Evolutionary conservation across 129 eudicot species (phyloP).

Genomic region (Lactuca sativa): DNA sequence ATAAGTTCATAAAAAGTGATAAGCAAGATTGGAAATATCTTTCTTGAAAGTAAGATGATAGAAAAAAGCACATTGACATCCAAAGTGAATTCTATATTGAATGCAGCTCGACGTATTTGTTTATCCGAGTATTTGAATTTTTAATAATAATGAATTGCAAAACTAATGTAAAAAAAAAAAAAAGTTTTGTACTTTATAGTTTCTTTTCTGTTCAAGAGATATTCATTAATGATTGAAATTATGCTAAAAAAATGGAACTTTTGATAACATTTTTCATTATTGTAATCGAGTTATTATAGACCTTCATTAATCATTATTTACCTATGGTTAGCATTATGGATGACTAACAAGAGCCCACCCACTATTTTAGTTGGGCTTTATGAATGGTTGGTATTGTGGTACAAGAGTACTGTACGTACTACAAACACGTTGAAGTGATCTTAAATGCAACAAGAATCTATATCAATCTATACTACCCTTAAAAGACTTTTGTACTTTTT

Average conservation of each 20-base stretch:
- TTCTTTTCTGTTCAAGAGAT: background rate
- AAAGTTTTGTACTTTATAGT: too few species aligned
- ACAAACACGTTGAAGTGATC: too few species aligned
- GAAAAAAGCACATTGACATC: background rate
- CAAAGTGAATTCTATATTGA: background rate
- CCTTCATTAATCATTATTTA: background rate
- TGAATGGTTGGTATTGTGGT: background rate
- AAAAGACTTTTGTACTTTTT: constrained; percentile 1
- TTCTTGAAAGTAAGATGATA: background rate
- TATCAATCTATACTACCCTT: constrained; percentile 1
- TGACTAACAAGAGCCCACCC: background rate
- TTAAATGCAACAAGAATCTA: background rate
- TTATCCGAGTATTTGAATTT: background rate
- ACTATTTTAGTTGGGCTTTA: constrained; percentile 3
- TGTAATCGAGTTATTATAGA: constrained; percentile 2
- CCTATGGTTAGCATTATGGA: constrained; percentile 2
- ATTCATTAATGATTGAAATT: background rate
- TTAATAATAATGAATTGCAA: background rate
- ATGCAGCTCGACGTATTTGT: background rate
- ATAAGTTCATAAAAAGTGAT: background rate
- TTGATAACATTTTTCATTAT: background rate
- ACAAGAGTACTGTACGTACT: background rate
- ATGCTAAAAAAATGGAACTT: background rate
- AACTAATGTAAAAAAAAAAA: too few species aligned
- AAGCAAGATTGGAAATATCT: background rate